Base-by-base conservation (phyloP, 768 basidiomycete species). In the Trametes cubensis region DNA sequence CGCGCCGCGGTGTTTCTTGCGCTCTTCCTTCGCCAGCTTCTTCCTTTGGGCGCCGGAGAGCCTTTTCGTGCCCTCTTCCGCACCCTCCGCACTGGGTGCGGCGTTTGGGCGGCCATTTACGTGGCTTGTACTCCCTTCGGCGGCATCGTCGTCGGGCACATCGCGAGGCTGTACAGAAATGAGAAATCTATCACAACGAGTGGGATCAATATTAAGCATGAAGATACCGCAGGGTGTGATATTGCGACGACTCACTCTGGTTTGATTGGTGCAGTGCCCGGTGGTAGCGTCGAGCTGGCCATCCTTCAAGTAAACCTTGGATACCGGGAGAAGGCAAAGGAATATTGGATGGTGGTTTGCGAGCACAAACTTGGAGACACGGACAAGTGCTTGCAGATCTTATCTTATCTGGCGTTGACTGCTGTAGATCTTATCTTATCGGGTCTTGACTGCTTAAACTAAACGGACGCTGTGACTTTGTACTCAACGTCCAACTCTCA, bases 1-100 rank as follows among this genome's bases (percentile, higher is more conserved):
- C 61, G 87, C 85, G 2, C 95, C 95, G 34, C 84, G 79, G 62
- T 85, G 82, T 13, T 87, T 84, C 73, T 91, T 91, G 73, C 84
- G 88, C 71, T 87, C 83, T 65, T 87, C 85, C 70, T 85, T 87
- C 13, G 80, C 82, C 57, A 80, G 70, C 66, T 77, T 81, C 65
- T 79, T 80, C 45, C 72, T 71, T 59, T 79, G 76, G 25, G 76
- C 69, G 11, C 74, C 76, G 38, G 70, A 67, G 40, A 73, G 60
- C 28, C 68, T 75, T 70, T 71, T 73, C 52, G 60, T 64, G 20
- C 64, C 64, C 23, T 60, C 75, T 15, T 44, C 63, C 20, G 13
- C 21, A 15, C 41, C 69, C 3, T 66, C 69, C 3, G 41, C 59
- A 23, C 39, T 62, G 15, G 41, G 21, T 7, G 18, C 55, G 7